Conservation (phyloP, 768 basidiomycete species). For the Infundibulicybe gibba region DNA sequence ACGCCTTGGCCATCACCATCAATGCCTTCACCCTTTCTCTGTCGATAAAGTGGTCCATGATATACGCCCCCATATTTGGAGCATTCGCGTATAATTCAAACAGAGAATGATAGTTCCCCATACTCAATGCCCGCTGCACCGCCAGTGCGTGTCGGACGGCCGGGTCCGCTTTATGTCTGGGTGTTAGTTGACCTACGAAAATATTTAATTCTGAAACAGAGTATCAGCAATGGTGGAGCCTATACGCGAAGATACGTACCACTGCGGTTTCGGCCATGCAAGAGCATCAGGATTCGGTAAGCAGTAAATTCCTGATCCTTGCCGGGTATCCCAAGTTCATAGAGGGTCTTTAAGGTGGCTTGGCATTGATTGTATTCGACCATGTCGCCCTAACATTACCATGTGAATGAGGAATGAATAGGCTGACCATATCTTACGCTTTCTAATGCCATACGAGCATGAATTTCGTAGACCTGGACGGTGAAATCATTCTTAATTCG, state of each 20-base stretch:
- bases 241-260: conserved; percentile 48
- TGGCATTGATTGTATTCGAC: conserved; percentile 99
- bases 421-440: conserved; percentile 43
- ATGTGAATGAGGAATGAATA: conserved; percentile 2
- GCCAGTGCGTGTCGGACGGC: conserved; percentile 86
- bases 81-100: conserved; percentile 82
- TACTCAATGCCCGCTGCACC: conserved; percentile 85
- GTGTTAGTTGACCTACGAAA: conserved; percentile 96
- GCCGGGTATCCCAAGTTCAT: conserved; percentile 90
- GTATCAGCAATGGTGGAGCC: not conserved
- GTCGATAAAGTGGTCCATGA: conserved; percentile 98
- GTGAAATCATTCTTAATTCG: conserved; percentile 99
- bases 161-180: conserved; percentile 76
- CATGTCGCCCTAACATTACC: conserved; percentile 73
- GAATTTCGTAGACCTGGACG: conserved; percentile 95
- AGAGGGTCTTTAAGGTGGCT: conserved; percentile 82
- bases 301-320: conserved; percentile 96
- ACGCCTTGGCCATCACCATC: conserved; percentile 93
- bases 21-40: conserved; percentile 86
- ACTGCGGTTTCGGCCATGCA: conserved; percentile 91
- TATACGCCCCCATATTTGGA: conserved; percentile 96
- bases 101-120: conserved; percentile 92
- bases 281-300: conserved; percentile 93
- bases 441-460: conserved; percentile 95
- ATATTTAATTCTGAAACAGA: conserved; percentile 79